These are phyloP conservation scores for Calonectria naviculata DNA, from an alignment of 2,329 filamentous ascomycete genomes.

Conservation along the genomic window DNA sequence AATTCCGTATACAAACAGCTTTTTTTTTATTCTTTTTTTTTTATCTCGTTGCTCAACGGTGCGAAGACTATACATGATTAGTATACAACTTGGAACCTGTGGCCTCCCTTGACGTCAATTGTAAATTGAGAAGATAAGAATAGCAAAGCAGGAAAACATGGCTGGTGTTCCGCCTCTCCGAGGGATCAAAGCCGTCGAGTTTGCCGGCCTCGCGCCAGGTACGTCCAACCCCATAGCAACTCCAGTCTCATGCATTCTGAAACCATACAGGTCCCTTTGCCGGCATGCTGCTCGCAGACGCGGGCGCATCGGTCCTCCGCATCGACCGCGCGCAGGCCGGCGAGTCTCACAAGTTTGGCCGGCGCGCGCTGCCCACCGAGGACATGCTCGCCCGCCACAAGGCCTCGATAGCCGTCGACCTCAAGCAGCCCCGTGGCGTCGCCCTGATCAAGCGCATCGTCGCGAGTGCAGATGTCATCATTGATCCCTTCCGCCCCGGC, in stretches of 20 bases:
- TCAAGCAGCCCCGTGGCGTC: conserved; percentile 75
- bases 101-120: neutral
- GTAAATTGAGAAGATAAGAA: neutral
- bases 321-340: conserved; percentile 75
- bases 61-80: neutral
- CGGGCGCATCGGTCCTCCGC: conserved; percentile 87
- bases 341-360: conserved; percentile 50
- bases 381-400: conserved; percentile 88
- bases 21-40: neutral
- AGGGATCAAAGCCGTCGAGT: conserved; percentile 68
- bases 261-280: conserved; percentile 91
- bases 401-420: conserved; percentile 80
- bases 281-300: conserved; percentile 88
- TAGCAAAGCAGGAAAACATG: conserved; percentile 46
- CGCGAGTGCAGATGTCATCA: conserved; percentile 83
- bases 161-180: conserved; percentile 50
- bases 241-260: no score
- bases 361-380: conserved; percentile 56
- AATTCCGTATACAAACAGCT: neutral
- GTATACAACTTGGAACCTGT: neutral
- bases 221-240: conserved; percentile 23
- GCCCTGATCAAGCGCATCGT: conserved; percentile 73
- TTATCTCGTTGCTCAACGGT: neutral
- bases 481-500: conserved; percentile 93
- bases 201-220: conserved; percentile 73